These are phyloP conservation scores for Prunus mira DNA, from an alignment of 306 rosid genomes.

Conservation along the genomic window DNA sequence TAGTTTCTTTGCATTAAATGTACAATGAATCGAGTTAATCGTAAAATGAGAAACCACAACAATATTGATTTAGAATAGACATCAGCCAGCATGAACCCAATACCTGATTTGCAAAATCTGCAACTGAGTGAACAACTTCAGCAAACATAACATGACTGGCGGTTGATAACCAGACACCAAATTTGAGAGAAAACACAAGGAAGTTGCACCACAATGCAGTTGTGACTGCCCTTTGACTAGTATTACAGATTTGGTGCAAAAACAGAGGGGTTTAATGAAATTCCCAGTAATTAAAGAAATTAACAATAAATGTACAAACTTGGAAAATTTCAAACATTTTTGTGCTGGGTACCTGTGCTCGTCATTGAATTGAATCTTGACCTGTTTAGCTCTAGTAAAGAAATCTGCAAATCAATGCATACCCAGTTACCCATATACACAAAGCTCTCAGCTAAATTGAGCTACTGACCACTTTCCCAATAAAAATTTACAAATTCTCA, in stretches of 20 bases:
- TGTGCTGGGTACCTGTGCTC: conserved; percentile 53
- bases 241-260: conserved; percentile 13
- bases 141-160: conserved; percentile 96
- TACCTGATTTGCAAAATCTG: conserved; percentile 98
- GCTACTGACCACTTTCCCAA: not conserved
- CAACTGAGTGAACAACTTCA: conserved; percentile 85
- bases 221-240: conserved; percentile 89
- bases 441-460: not conserved
- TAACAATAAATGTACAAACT: not conserved
- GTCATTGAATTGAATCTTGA: conserved; percentile 60
- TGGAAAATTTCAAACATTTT: not conserved
- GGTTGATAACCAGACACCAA: conserved; percentile 79
- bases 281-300: not conserved
- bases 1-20: conserved; percentile 30
- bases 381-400: conserved; percentile 76
- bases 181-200: conserved; percentile 95
- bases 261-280: not conserved
- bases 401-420: conserved; percentile 35
- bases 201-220: conserved; percentile 99
- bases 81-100: not conserved
- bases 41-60: not conserved
- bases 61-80: not conserved
- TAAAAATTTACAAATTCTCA: not conserved
- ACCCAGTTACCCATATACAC: conserved; percentile 1
- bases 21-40: conserved; percentile 14